Percentiles rank a stretch among this genome's conserved stretches.
These are phyloP conservation scores for Dryas octopetala DNA, from an alignment of 306 rosid genomes.

Conservation along the genomic window DNA sequence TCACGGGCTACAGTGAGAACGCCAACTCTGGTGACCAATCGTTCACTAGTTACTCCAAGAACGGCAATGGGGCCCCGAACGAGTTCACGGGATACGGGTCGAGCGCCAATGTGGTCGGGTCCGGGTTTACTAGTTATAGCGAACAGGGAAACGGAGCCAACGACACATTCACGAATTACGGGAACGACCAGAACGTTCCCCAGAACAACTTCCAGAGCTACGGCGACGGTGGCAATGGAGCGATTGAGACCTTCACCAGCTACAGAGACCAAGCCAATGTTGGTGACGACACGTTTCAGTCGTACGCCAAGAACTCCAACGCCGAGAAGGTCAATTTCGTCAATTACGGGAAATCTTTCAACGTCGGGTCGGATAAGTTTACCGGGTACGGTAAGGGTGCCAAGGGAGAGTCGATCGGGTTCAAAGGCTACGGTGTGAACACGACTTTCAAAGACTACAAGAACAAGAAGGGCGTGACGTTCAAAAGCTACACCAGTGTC, in stretches of 20 bases:
- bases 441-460: conserved; percentile 79
- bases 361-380: conserved; percentile 75
- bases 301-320: conserved; percentile 65
- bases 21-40: conserved; percentile 80
- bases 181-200: conserved; percentile 64
- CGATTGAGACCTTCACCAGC: conserved; percentile 54
- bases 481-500: conserved; percentile 49
- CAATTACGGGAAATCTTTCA: conserved; percentile 83
- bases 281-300: conserved; percentile 71
- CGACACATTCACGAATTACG: conserved; percentile 68
- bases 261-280: conserved; percentile 82
- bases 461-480: conserved; percentile 43
- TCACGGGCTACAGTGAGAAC: conserved; percentile 63
- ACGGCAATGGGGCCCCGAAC: conserved; percentile 63
- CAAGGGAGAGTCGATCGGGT: conserved; percentile 40
- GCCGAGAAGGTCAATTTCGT: conserved; percentile 53
- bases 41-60: conserved; percentile 65
- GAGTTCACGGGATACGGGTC: conserved; percentile 61
- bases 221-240: conserved; percentile 72
- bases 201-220: conserved; percentile 63
- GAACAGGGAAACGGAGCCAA: conserved; percentile 45
- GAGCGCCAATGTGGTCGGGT: conserved; percentile 61
- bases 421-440: conserved; percentile 78
- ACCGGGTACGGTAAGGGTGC: conserved; percentile 58
- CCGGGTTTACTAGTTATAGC: conserved; percentile 63